Evolutionary conservation across 352 stramenopile species (phyloP).

Genomic region (Globisporangium nodosum): DNA sequence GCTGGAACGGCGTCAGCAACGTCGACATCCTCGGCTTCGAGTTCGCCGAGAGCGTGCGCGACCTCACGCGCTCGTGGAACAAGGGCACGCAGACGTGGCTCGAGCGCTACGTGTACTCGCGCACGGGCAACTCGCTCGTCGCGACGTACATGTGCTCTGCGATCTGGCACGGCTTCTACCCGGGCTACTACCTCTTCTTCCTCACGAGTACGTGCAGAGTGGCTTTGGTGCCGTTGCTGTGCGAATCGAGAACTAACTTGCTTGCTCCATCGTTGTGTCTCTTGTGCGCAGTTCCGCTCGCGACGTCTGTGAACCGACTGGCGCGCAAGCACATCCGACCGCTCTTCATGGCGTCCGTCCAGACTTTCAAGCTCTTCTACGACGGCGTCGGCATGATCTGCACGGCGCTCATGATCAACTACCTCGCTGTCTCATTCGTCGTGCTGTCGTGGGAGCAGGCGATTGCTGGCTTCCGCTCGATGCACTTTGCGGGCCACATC

Average conservation of each 20-base stretch:
- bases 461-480: constrained; percentile 38
- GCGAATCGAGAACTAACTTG: too few relatives aligned
- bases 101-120: constrained; percentile 96
- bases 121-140: constrained; percentile 89
- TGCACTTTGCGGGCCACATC: constrained; percentile 57
- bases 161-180: constrained; percentile 99
- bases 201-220: constrained; percentile 18
- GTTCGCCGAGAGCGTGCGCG: constrained; percentile 86
- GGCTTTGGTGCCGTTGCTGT: too few relatives aligned
- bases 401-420: constrained; percentile 65
- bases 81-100: constrained; percentile 96
- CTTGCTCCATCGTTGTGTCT: too few relatives aligned
- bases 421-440: constrained; percentile 66
- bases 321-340: constrained; percentile 46
- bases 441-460: constrained; percentile 60
- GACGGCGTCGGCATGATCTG: constrained; percentile 46
- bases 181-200: constrained; percentile 97
- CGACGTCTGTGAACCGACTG: constrained; percentile 64
- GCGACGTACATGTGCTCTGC: constrained; percentile 94
- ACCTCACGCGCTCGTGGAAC: constrained; percentile 92
- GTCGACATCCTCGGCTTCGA: constrained; percentile 96
- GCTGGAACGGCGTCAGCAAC: constrained; percentile 94
- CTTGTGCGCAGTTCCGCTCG: constrained; percentile 36
- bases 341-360: constrained; percentile 28
- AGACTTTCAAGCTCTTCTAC: constrained; percentile 46